Percentiles rank a stretch among this genome's conserved stretches.
phyloP scores from a whole-genome alignment of 257 asterid species.

The Fraxinus pennsylvanica region DNA sequence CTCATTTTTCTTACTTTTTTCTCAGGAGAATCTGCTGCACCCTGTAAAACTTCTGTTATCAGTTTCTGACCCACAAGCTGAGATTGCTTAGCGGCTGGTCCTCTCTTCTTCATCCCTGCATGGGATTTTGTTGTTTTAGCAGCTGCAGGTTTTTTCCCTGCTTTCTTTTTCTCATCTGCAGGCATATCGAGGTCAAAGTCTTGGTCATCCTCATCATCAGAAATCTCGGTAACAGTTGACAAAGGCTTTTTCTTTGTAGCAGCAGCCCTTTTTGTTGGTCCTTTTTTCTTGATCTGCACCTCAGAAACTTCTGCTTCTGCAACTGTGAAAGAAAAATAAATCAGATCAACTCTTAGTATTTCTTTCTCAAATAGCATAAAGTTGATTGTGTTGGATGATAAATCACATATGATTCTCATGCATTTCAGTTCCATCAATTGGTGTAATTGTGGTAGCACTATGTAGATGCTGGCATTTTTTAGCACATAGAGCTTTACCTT shows the following conservation, averaged over 20 bases:
- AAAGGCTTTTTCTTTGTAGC: slow-evolving; percentile 38
- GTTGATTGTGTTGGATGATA: not conserved
- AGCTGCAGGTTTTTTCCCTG: slow-evolving; percentile 54
- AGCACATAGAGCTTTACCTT: slow-evolving; percentile 42
- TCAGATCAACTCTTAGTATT: not conserved
- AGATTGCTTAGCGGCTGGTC: slow-evolving; percentile 46
- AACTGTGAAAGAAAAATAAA: slow-evolving; percentile 28
- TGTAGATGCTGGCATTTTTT: not conserved
- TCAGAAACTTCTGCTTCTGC: slow-evolving; percentile 47
- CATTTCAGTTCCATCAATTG: not conserved
- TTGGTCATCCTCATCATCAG: slow-evolving; percentile 53
- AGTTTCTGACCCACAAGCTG: slow-evolving; percentile 57
- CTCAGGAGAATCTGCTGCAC: slow-evolving; percentile 68
- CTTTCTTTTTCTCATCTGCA: slow-evolving; percentile 45
- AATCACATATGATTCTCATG: not conserved
- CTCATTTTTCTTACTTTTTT: slow-evolving; percentile 87
- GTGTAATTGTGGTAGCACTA: not conserved
- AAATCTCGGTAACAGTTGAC: slow-evolving; percentile 40
- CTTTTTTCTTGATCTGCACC: slow-evolving; percentile 40
- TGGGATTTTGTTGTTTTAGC: slow-evolving; percentile 51
- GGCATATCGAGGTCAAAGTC: slow-evolving; percentile 35
- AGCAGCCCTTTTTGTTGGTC: slow-evolving; percentile 54
- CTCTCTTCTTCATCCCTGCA: slow-evolving; percentile 61
- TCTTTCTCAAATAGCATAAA: not conserved
- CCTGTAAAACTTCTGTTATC: slow-evolving; percentile 68